Percentiles rank a stretch among this genome's conserved stretches.
These are phyloP conservation scores for Yamadazyma diddensiae DNA, from an alignment of 1,139 yeast genomes.

Conservation along the genomic window DNA sequence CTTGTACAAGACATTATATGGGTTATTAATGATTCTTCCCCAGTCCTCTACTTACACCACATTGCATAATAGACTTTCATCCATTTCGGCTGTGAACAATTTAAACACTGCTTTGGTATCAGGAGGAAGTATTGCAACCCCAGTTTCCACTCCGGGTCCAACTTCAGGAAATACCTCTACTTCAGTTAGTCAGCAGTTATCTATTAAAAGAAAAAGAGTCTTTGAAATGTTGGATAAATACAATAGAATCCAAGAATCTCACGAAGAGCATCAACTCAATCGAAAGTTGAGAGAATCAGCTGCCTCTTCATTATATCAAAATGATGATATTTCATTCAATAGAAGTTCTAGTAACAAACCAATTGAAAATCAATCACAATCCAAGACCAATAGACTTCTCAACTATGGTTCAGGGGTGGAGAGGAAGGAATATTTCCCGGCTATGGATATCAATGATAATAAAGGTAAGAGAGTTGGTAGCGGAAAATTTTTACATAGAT, in stretches of 20 bases:
- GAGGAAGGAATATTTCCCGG: conserved; percentile 15
- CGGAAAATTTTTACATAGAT: conserved; percentile 9
- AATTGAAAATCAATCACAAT: conserved; percentile 7
- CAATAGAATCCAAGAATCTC: conserved; percentile 55
- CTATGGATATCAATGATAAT: conserved; percentile 8
- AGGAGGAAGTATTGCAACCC: conserved; percentile 18
- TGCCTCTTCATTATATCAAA: conserved; percentile 14
- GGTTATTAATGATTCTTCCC: conserved; percentile 89
- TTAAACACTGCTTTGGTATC: conserved; percentile 11
- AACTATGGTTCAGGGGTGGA: conserved; percentile 14
- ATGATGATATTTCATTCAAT: conserved; percentile 8
- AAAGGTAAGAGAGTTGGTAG: conserved; percentile 10
- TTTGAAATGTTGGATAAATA: conserved; percentile 63
- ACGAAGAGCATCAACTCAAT: conserved; percentile 29
- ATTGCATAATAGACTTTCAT: conserved; percentile 69
- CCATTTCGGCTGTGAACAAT: conserved; percentile 30
- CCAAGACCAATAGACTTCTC: conserved; percentile 14
- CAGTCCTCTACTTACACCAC: conserved; percentile 91
- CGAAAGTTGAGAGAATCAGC: conserved; percentile 15
- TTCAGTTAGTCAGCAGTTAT: conserved; percentile 25
- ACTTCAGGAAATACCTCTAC: conserved; percentile 12
- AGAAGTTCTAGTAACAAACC: conserved; percentile 5
- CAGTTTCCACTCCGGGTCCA: conserved; percentile 21
- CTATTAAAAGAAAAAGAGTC: conserved; percentile 41
- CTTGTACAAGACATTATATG: conserved; percentile 84